Base-by-base conservation (phyloP, 768 basidiomycete genomes). In the Auriculariales sp. region DNA sequence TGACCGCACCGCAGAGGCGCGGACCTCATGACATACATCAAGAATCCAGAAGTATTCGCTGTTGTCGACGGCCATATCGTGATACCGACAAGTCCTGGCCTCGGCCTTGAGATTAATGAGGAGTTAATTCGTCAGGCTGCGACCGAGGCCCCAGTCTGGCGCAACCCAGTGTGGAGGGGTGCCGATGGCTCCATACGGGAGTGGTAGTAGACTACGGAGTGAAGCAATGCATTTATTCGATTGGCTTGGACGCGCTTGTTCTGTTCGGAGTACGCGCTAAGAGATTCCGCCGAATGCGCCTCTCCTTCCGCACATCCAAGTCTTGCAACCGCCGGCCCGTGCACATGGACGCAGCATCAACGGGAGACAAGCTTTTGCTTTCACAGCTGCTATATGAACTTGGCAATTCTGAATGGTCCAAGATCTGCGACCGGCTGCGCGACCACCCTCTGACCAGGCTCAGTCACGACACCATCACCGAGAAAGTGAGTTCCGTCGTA, bases 321-420 rank as follows among this genome's bases (percentile, higher is more conserved):
- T 22, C n/a, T 22, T 0, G 22, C 22, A 22, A 15, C 35, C 35
- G 35, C 35, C 35, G 22, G 35, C 35, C n/a, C 17, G 10, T 44
- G 19, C 19, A n/a, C n/a, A n/a, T 44, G 19, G 39, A 44, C 39
- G 4, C 22, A 25, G 22, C 27, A 9, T 44, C 39, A 25, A 24
- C 22, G 22, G 10, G 39, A 2, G 39, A 44, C 39, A 44, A 44
- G 22, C 80, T 95, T 46, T 66, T 95, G 27, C 73, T 94, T 46
- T 78, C 90, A 2, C 92, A 95, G 65, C 81, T 88, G 0, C 81
- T 88, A 35, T 86, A 86, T 64, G 86, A 92, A 59, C 70, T 81
- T 50, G 90, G 91, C 12, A 68, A 78, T 30, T 65, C 72, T 42
- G 71, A 72, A 3, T 92, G 91, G 91, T 58, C 70, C 30, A 62